Percentiles rank a stretch among this genome's conserved stretches.
Evolutionary conservation across 495 filamentous ascomycete genomes (phyloP).

Genomic region (Xylaria curta): DNA sequence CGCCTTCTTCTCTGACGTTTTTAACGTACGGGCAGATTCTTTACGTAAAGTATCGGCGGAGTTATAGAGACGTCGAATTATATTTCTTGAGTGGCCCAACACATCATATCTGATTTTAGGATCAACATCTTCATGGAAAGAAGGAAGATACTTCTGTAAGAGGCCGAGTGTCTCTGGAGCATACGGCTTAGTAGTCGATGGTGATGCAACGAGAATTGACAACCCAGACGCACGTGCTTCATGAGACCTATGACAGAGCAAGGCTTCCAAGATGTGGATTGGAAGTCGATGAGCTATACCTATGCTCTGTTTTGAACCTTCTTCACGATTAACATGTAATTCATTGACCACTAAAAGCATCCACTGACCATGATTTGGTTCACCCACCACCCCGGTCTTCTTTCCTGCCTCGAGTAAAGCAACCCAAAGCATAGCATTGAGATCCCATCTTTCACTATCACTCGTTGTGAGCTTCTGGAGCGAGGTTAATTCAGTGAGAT

Average conservation of each 20-base stretch:
- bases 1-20: conserved; percentile 26
- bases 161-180: conserved; percentile 62
- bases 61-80: conserved; percentile 69
- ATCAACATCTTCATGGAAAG: conserved; percentile 82
- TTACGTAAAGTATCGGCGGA: conserved; percentile 43
- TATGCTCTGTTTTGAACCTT: conserved; percentile 23
- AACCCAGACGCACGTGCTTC: conserved; percentile 75
- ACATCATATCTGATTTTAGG: conserved; percentile 81
- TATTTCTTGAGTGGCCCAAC: conserved; percentile 67
- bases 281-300: conserved; percentile 26
- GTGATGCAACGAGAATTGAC: conserved; percentile 73
- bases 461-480: conserved; percentile 49
- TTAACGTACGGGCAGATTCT: conserved; percentile 28
- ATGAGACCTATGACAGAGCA: conserved; percentile 68
- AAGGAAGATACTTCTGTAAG: conserved; percentile 65
- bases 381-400: conserved; percentile 75
- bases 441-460: conserved; percentile 47
- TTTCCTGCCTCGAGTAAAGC: conserved; percentile 78
- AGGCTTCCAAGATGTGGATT: conserved; percentile 46
- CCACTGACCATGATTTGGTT: conserved; percentile 65
- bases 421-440: conserved; percentile 67
- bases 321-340: conserved; percentile 17
- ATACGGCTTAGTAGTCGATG: conserved; percentile 73
- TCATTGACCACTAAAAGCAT: background rate
- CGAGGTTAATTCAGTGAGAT: conserved; percentile 57